phyloP scores from a whole-genome alignment of 495 filamentous ascomycete species.

The Neurospora sp. region DNA sequence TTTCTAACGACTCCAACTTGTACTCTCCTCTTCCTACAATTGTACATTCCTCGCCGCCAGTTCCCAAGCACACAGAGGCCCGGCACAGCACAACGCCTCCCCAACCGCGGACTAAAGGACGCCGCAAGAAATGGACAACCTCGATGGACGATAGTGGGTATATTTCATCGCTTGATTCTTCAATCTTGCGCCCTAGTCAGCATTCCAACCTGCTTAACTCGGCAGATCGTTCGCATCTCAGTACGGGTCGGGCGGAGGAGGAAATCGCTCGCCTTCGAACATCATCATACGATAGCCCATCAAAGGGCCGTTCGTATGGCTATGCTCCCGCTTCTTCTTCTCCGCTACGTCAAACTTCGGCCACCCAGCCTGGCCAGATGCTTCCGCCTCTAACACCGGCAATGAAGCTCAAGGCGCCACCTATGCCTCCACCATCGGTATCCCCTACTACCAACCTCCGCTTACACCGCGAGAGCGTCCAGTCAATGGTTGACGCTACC shows the following conservation, averaged over 20 bases:
- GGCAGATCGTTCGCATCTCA: constrained; percentile 64
- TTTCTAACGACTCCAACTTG: constrained; percentile 49
- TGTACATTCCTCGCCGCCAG: constrained; percentile 81
- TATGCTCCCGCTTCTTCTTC: constrained; percentile 41
- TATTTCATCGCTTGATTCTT: constrained; percentile 95
- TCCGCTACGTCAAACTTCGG: constrained; percentile 44
- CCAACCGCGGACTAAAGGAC: constrained; percentile 45
- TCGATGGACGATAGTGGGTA: constrained; percentile 92
- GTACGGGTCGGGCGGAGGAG: constrained; percentile 82
- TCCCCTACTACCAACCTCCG: constrained; percentile 94
- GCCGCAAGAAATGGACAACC: constrained; percentile 61
- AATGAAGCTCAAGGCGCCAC: constrained; percentile 73
- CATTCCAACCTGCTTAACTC: constrained; percentile 56
- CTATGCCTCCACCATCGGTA: constrained; percentile 73
- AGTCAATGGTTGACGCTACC: constrained; percentile 81
- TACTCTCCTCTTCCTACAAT: constrained; percentile 43
- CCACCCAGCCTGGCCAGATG: constrained; percentile 48
- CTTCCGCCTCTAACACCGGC: constrained; percentile 78
- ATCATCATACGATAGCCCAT: constrained; percentile 89
- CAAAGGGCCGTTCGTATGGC: constrained; percentile 47
- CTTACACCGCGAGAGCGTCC: constrained; percentile 78
- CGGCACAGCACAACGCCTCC: constrained; percentile 66
- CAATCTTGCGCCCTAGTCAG: constrained; percentile 60
- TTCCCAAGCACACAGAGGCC: constrained; percentile 50
- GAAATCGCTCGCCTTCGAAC: constrained; percentile 90